Percentiles rank a stretch among this genome's conserved stretches.
Evolutionary conservation across 2,329 filamentous ascomycete species (phyloP).

Genomic region (Trichoderma afroharzianum): DNA sequence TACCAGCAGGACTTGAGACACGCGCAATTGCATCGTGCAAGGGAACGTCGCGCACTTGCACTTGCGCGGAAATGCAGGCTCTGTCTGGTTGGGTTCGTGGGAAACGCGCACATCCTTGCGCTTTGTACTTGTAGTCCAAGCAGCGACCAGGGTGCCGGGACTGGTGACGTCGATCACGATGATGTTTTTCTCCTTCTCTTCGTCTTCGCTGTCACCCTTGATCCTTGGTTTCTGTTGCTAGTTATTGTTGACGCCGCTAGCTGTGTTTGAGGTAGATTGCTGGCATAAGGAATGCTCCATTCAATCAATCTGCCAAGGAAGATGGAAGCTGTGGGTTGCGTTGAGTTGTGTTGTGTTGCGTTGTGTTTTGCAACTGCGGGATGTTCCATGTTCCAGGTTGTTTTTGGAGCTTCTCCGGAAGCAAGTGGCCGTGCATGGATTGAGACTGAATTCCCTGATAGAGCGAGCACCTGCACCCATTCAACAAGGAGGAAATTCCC

Average conservation of each 20-base stretch:
- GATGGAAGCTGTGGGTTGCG: background rate
- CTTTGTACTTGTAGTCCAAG: background rate
- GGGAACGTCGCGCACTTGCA: background rate
- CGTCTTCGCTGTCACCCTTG: background rate
- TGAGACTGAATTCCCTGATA: too few species aligned
- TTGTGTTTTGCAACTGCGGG: too few species aligned
- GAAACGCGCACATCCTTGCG: background rate
- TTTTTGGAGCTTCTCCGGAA: background rate
- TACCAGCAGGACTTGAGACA: background rate
- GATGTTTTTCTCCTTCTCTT: background rate
- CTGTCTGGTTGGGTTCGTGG: background rate
- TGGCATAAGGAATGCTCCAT: background rate
- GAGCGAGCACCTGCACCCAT: too few species aligned
- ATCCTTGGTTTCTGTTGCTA: background rate
- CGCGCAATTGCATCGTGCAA: background rate
- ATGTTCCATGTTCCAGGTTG: background rate
- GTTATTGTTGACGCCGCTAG: background rate
- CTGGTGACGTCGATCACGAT: slow-evolving; percentile 13
- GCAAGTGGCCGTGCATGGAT: background rate
- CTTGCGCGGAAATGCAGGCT: background rate
- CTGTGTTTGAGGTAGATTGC: background rate
- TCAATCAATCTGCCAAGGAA: background rate
- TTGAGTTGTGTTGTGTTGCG: background rate
- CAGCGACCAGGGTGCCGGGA: background rate
- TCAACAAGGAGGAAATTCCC: too few species aligned